Percentiles rank a stretch among this genome's conserved stretches.
phyloP scores from a whole-genome alignment of 495 filamentous ascomycete species.

The Acidiella bohemica region DNA sequence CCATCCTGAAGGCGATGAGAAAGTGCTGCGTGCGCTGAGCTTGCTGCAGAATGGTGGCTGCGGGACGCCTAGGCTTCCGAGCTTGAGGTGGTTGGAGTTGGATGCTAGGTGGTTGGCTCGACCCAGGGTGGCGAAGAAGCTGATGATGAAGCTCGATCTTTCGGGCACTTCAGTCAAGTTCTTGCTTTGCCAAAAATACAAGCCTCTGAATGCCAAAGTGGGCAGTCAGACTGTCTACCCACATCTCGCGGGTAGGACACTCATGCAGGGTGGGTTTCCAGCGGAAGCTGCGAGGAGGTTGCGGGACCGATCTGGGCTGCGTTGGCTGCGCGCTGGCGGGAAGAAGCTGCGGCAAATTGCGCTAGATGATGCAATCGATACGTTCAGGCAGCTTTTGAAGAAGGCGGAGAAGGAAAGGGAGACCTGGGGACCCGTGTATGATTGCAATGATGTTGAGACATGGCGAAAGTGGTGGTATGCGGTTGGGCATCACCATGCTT shows the following conservation, averaged over 20 bases:
- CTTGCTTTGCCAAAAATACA: neutral
- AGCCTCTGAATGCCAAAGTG: neutral
- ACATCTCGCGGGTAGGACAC: neutral
- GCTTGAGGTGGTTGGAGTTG: neutral
- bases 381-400: neutral
- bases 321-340: constrained; percentile 6
- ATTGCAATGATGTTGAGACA: neutral
- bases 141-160: neutral
- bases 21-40: neutral
- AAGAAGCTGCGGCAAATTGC: neutral
- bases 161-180: neutral
- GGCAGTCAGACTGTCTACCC: neutral
- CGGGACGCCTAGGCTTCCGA: neutral
- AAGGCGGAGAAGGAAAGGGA: neutral
- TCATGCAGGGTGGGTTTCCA: constrained; percentile 5
- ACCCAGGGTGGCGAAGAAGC: neutral
- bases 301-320: constrained; percentile 3
- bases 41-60: no score
- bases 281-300: constrained; percentile 4
- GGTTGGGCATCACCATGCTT: neutral
- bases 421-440: neutral
- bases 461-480: neutral
- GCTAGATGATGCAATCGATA: neutral
- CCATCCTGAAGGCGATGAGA: neutral
- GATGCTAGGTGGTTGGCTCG: neutral